Evolutionary conservation across 768 basidiomycete genomes (phyloP).

Genomic region (Psilocybe tampanensis): DNA sequence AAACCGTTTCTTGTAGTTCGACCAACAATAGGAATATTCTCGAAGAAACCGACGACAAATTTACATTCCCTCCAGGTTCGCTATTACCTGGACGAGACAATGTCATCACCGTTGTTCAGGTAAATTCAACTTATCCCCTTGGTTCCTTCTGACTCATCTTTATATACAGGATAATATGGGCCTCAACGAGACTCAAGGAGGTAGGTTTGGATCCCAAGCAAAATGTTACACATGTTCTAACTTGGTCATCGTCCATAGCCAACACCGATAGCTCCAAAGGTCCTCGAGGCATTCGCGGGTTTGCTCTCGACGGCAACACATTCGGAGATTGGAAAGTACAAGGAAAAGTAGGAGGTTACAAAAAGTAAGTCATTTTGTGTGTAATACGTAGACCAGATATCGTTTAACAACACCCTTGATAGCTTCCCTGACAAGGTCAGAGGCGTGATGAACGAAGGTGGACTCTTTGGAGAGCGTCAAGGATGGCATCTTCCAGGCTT

Average conservation of each 20-base stretch:
- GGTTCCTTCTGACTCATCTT: not conserved
- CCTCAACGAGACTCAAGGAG: slow-evolving; percentile 57
- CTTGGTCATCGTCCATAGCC: too few species aligned
- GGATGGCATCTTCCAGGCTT: slow-evolving; percentile 81
- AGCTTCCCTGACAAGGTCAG: slow-evolving; percentile 78
- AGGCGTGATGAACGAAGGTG: slow-evolving; percentile 72
- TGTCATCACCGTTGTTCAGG: slow-evolving; percentile 78
- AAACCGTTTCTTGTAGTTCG: slow-evolving; percentile 46
- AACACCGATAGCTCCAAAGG: slow-evolving; percentile 62
- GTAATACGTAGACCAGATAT: not conserved
- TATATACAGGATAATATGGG: slow-evolving; percentile 75
- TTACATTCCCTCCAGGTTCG: slow-evolving; percentile 59
- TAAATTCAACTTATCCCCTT: slow-evolving; percentile 23
- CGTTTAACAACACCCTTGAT: not conserved
- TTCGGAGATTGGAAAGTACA: slow-evolving; percentile 74
- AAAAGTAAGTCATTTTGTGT: slow-evolving; percentile 39
- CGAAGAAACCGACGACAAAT: slow-evolving; percentile 70
- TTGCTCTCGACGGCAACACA: slow-evolving; percentile 60
- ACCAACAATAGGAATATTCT: slow-evolving; percentile 63
- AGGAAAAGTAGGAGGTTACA: slow-evolving; percentile 76
- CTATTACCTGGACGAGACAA: slow-evolving; percentile 60
- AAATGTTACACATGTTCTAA: too few species aligned
- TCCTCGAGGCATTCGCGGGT: slow-evolving; percentile 79
- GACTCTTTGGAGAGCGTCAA: slow-evolving; percentile 66
- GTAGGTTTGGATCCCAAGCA: slow-evolving; percentile 35